Evolutionary conservation across 495 filamentous ascomycete species (phyloP).

Genomic region (Penicillium soppii): DNA sequence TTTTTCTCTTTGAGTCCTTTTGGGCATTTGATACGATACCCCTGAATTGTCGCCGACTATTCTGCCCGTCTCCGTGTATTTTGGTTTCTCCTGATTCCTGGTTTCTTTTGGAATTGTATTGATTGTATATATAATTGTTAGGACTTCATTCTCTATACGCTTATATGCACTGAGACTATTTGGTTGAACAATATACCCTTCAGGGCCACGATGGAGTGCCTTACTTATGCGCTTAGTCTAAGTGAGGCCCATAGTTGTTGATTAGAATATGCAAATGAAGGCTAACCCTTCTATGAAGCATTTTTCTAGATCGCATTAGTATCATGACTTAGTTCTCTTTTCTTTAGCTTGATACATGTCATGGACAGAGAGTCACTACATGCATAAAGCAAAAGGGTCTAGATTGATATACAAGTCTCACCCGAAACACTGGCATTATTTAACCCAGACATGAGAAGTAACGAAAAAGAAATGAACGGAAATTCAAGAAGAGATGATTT

Average conservation of each 20-base stretch:
- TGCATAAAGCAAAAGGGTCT: neutral
- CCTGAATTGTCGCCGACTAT: slow-evolving; percentile 26
- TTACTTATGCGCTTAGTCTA: neutral
- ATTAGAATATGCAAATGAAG: slow-evolving; percentile 8
- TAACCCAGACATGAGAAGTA: neutral
- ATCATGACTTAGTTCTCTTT: too few relatives aligned
- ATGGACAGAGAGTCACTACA: neutral
- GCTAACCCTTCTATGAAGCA: neutral
- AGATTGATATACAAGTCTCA: neutral
- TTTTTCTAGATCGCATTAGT: too few relatives aligned
- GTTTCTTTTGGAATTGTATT: slow-evolving; percentile 17
- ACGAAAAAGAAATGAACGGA: neutral
- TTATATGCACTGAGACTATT: neutral
- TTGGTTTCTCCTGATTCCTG: slow-evolving; percentile 13
- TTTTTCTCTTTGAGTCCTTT: slow-evolving; percentile 9
- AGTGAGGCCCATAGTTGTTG: slow-evolving; percentile 13
- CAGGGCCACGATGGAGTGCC: neutral
- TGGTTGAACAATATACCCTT: neutral
- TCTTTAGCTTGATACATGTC: neutral
- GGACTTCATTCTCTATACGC: neutral
- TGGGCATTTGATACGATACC: slow-evolving; percentile 34
- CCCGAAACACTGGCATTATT: neutral
- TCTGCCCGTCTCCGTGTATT: slow-evolving; percentile 20
- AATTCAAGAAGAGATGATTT: slow-evolving; percentile 12
- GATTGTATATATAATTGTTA: slow-evolving; percentile 9